Evolutionary conservation across 1,139 yeast genomes (phyloP).

Genomic region (Tardiomyces blankii): DNA sequence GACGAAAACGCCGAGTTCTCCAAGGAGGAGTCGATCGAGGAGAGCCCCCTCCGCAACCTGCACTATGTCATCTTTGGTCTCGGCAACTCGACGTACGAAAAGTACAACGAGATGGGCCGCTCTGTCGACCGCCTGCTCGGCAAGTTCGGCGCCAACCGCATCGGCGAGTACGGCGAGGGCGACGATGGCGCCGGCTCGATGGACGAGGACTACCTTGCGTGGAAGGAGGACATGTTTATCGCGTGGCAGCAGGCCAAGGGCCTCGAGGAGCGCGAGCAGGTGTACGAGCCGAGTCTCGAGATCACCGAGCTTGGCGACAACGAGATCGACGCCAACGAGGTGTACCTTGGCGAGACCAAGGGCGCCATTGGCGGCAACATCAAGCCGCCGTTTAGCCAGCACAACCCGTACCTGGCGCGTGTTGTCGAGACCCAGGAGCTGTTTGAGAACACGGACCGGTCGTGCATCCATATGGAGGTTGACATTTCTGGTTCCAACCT

Average conservation of each 20-base stretch:
- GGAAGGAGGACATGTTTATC: conserved; percentile 77
- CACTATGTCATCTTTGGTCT: conserved; percentile 74
- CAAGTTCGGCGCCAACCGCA: conserved; percentile 56
- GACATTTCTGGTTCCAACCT: conserved; percentile 67
- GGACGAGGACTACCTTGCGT: conserved; percentile 87
- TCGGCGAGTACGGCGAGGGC: conserved; percentile 77
- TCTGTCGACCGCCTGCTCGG: conserved; percentile 40
- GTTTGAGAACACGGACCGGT: conserved; percentile 54
- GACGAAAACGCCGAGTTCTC: conserved; percentile 26
- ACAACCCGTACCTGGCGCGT: conserved; percentile 77
- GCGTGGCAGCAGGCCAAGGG: conserved; percentile 52
- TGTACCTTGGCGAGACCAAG: conserved; percentile 78
- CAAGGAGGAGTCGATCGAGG: conserved; percentile 24
- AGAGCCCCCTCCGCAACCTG: conserved; percentile 47
- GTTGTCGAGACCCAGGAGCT: conserved; percentile 54
- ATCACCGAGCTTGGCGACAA: conserved; percentile 28
- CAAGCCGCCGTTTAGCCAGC: conserved; percentile 72
- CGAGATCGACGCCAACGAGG: conserved; percentile 29
- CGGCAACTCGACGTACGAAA: conserved; percentile 90
- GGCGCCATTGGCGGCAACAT: conserved; percentile 42
- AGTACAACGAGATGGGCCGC: conserved; percentile 75
- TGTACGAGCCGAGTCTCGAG: conserved; percentile 63
- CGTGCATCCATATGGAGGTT: conserved; percentile 85
- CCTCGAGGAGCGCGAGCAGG: conserved; percentile 65
- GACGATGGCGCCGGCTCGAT: conserved; percentile 92